Percentiles rank a stretch among this genome's conserved stretches.
These are phyloP conservation scores for Jackrogersella minutella DNA, from an alignment of 495 filamentous ascomycete species.

Conservation along the genomic window DNA sequence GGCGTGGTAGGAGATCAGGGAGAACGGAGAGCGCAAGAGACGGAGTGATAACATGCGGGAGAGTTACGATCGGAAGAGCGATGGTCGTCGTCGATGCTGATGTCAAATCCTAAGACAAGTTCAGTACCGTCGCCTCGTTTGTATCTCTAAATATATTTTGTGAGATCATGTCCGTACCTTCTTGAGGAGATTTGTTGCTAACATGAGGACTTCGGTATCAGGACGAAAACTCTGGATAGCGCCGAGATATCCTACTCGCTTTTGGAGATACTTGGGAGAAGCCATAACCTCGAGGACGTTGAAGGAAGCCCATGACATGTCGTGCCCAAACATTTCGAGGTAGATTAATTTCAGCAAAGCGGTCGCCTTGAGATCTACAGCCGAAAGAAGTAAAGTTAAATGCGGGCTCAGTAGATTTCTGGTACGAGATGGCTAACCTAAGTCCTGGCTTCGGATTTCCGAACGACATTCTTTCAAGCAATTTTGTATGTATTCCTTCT, in stretches of 20 bases:
- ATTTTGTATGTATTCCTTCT: conserved; percentile 91
- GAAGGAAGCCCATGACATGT: conserved; percentile 99
- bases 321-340: conserved; percentile 97
- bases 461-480: conserved; percentile 91
- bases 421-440: conserved; percentile 65
- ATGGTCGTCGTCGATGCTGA: conserved; percentile 77
- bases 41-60: conserved; percentile 91
- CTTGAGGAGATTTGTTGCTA: conserved; percentile 95
- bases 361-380: conserved; percentile 88
- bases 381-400: conserved; percentile 35
- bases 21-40: conserved; percentile 89
- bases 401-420: background rate
- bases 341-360: conserved; percentile 95
- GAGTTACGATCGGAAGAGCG: conserved; percentile 81
- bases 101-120: conserved; percentile 71
- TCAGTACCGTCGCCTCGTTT: conserved; percentile 15
- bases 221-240: conserved; percentile 95
- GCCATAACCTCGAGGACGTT: conserved; percentile 99
- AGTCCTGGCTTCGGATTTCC: conserved; percentile 89
- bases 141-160: conserved; percentile 1
- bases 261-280: conserved; percentile 89
- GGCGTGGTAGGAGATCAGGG: conserved; percentile 82
- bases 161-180: conserved; percentile 64
- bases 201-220: conserved; percentile 96
- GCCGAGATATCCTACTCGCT: conserved; percentile 93